Evolutionary conservation across 371 early-diverging fungal species (phyloP).

Genomic region (Haplosporangium sp.): DNA sequence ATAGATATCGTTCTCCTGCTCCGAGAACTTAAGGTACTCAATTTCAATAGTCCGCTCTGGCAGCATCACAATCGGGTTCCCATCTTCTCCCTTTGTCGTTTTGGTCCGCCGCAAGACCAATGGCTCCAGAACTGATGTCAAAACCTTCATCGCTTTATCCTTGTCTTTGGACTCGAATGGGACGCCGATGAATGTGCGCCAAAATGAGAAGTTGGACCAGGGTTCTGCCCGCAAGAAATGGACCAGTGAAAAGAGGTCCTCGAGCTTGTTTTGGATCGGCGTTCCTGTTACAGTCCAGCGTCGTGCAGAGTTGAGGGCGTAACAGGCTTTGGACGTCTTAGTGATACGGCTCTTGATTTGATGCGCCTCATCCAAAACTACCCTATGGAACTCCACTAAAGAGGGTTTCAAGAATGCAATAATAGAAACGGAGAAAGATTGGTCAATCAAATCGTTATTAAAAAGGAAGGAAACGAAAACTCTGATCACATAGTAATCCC

Average conservation of each 20-base stretch:
- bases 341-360: conserved; percentile 73
- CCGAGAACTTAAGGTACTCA: conserved; percentile 71
- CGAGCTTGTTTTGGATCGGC: conserved; percentile 80
- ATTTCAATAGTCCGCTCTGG: conserved; percentile 68
- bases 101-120: conserved; percentile 76
- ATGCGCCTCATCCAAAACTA: conserved; percentile 86
- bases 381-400: conserved; percentile 65
- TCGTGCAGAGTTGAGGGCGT: conserved; percentile 67
- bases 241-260: conserved; percentile 86
- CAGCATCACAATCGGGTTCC: conserved; percentile 70
- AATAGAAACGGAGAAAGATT: neutral
- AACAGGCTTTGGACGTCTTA: conserved; percentile 70
- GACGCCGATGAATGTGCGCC: conserved; percentile 72
- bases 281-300: conserved; percentile 88
- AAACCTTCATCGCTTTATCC: conserved; percentile 63
- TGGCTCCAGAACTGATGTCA: conserved; percentile 76
- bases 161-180: conserved; percentile 73
- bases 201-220: conserved; percentile 73
- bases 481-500: neutral
- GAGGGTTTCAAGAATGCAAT: neutral
- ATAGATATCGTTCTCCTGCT: conserved; percentile 95
- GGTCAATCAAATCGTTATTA: neutral
- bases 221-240: conserved; percentile 83
- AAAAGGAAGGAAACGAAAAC: neutral
- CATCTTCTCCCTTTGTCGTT: conserved; percentile 63